Evolutionary conservation across 2,329 filamentous ascomycete species (phyloP).

Genomic region (Phyllosticta citrichinensis): DNA sequence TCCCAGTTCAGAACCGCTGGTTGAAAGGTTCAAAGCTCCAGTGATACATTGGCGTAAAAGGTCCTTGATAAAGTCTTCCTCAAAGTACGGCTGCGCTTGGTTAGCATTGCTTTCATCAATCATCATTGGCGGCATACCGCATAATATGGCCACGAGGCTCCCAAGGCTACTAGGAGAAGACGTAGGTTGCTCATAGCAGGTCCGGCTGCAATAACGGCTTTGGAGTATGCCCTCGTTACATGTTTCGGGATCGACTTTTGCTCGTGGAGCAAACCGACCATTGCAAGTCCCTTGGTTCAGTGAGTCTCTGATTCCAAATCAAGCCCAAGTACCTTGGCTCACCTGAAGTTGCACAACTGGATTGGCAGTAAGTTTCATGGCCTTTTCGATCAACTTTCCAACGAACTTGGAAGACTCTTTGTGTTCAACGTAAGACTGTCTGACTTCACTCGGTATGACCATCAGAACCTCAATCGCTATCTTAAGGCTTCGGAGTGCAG

Average conservation of each 20-base stretch:
- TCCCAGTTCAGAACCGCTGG: neutral
- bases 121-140: neutral
- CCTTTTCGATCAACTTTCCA: conserved; percentile 21
- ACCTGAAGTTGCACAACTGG: conserved; percentile 20
- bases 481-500: conserved; percentile 22
- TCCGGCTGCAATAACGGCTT: conserved; percentile 12
- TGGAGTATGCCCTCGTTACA: conserved; percentile 18
- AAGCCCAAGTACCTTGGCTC: neutral
- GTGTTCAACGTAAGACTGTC: neutral
- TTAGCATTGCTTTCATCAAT: neutral
- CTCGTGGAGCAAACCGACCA: conserved; percentile 20
- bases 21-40: neutral
- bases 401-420: neutral
- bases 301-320: neutral
- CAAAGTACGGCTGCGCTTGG: neutral
- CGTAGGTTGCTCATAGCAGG: neutral
- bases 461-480: conserved; percentile 15
- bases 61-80: neutral
- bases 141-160: neutral
- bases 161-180: neutral
- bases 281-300: conserved; percentile 14
- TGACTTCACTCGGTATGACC: neutral
- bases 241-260: conserved; percentile 14
- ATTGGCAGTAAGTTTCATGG: conserved; percentile 16
- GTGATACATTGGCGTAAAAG: neutral